Percentiles rank a stretch among this genome's conserved stretches.
Evolutionary conservation across 1,139 yeast genomes (phyloP).

Genomic region (Magnusiomyces magnusii): DNA sequence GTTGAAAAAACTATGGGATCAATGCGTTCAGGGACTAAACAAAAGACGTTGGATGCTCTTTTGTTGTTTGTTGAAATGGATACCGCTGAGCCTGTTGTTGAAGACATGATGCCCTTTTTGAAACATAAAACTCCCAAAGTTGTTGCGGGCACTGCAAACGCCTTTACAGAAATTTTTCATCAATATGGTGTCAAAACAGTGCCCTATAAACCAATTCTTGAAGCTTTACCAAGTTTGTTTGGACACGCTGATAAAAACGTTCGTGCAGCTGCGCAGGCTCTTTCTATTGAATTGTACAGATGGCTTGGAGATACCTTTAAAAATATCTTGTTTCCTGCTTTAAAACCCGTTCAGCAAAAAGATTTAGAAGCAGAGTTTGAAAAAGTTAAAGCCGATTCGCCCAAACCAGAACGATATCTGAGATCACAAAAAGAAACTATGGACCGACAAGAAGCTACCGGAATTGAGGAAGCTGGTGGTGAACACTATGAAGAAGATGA

Average conservation of each 20-base stretch:
- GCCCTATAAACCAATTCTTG: constrained; percentile 52
- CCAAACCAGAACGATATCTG: constrained; percentile 52
- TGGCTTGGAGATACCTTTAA: constrained; percentile 70
- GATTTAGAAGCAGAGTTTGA: constrained; percentile 69
- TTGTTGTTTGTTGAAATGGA: constrained; percentile 58
- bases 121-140: constrained; percentile 68
- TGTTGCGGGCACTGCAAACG: constrained; percentile 58
- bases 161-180: constrained; percentile 49
- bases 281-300: constrained; percentile 63
- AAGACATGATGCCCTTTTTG: constrained; percentile 56
- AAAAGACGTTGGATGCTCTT: constrained; percentile 55
- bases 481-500: constrained; percentile 25
- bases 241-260: constrained; percentile 86
- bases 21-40: constrained; percentile 66
- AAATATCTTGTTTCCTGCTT: constrained; percentile 52
- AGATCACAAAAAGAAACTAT: constrained; percentile 42
- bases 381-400: constrained; percentile 40
- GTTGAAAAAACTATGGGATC: constrained; percentile 79
- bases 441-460: constrained; percentile 26
- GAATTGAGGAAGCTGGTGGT: constrained; percentile 21
- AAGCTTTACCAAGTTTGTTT: constrained; percentile 59
- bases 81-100: constrained; percentile 58
- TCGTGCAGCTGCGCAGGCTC: constrained; percentile 64
- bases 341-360: constrained; percentile 89
- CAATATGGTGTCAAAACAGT: constrained; percentile 68